Evolutionary conservation across 2,329 filamentous ascomycete species (phyloP).

Genomic region (Ophioceras dolichostomum): DNA sequence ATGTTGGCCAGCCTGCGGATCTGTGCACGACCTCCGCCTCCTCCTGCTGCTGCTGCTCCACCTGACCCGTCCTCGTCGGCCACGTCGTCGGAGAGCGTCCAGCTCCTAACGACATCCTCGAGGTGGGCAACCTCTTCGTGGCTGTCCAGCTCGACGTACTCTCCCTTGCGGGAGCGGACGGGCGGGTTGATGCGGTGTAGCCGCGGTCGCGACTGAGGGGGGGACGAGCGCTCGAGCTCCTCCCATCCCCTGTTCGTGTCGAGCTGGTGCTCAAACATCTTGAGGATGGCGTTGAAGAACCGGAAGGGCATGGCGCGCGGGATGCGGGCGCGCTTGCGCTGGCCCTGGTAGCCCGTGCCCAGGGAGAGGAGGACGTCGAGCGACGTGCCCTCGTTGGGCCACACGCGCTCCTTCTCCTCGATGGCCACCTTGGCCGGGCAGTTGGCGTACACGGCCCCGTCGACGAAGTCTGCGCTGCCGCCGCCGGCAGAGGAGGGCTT

Average conservation of each 20-base stretch:
- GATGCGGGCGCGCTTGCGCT: neutral
- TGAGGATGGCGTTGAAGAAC: slow-evolving; percentile 1
- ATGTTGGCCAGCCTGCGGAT: slow-evolving; percentile 4
- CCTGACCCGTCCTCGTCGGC: no score
- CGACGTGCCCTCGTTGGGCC: neutral
- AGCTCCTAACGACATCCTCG: no score
- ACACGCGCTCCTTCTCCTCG: slow-evolving; percentile 3
- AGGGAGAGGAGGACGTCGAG: slow-evolving; percentile 6
- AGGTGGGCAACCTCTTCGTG: neutral
- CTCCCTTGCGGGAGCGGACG: neutral
- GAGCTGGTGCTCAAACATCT: neutral
- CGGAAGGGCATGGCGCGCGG: neutral
- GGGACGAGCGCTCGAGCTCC: neutral
- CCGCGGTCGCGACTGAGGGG: neutral
- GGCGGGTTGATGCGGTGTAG: neutral
- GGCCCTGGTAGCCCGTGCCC: slow-evolving; percentile 1
- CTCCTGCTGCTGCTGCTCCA: no score
- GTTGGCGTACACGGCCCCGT: slow-evolving; percentile 6
- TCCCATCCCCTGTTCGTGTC: neutral
- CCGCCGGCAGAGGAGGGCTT: slow-evolving; percentile 8
- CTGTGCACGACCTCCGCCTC: slow-evolving; percentile 9
- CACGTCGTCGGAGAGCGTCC: no score
- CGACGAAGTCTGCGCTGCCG: slow-evolving; percentile 9
- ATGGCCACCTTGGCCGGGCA: slow-evolving; percentile 5
- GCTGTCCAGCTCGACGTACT: neutral